Percentiles rank a stretch among this genome's conserved stretches.
Conservation (phyloP, 2,329 filamentous ascomycete genomes). For the Raffaelea ambrosiae region DNA sequence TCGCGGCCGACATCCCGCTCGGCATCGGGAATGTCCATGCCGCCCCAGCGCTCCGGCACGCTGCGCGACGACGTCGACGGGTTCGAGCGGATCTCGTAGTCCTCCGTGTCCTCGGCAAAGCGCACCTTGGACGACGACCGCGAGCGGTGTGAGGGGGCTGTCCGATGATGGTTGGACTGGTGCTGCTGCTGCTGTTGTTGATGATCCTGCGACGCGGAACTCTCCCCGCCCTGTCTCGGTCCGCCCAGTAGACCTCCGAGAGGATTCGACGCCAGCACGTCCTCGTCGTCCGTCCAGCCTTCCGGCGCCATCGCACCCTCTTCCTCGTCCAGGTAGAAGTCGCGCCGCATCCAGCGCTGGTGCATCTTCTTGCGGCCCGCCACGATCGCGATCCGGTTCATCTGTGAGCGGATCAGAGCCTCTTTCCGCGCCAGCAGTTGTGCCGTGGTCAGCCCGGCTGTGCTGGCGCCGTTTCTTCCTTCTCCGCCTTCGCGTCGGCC, state of each 20-base stretch:
- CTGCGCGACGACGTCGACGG: slow-evolving; percentile 64
- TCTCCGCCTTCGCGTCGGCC: neutral
- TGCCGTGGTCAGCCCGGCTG: neutral
- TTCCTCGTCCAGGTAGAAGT: slow-evolving; percentile 80
- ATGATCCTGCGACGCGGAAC: neutral
- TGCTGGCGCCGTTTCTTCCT: neutral
- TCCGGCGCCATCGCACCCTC: slow-evolving; percentile 61
- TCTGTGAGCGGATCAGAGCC: slow-evolving; percentile 21
- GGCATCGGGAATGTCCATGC: slow-evolving; percentile 68
- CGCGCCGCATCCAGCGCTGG: slow-evolving; percentile 66
- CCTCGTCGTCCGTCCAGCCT: slow-evolving; percentile 54
- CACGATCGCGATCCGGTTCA: slow-evolving; percentile 29
- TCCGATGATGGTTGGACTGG: slow-evolving; percentile 11
- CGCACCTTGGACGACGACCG: slow-evolving; percentile 72
- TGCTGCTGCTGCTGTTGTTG: neutral
- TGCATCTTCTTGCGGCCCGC: slow-evolving; percentile 46
- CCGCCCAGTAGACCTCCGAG: slow-evolving; percentile 21
- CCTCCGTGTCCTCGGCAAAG: slow-evolving; percentile 63
- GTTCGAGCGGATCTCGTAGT: slow-evolving; percentile 63
- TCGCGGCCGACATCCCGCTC: slow-evolving; percentile 81
- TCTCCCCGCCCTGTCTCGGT: slow-evolving; percentile 8
- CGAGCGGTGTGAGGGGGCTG: slow-evolving; percentile 44
- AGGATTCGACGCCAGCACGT: slow-evolving; percentile 32
- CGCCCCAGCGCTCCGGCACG: slow-evolving; percentile 66
- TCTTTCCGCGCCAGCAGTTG: slow-evolving; percentile 15